Base-by-base conservation (phyloP, 495 filamentous ascomycete genomes). In the Penicillium goetzii region DNA sequence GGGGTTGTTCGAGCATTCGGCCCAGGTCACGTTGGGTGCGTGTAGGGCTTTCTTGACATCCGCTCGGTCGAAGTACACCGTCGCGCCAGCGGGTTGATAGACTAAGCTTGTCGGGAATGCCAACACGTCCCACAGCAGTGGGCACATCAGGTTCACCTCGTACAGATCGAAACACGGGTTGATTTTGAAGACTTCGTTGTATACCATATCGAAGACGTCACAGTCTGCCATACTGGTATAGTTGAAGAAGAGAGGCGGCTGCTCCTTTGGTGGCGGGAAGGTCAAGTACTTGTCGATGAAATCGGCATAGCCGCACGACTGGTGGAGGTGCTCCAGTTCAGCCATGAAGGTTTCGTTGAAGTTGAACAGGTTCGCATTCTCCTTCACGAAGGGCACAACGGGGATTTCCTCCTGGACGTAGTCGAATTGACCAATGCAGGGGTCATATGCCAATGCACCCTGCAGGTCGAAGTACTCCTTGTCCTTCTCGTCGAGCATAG, bases 121-220 rank as follows among this genome's bases (percentile, higher is more conserved):
- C 19, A 85, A 72, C 3, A 83, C 79, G 58, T 84, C 82, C 79
- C 80, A 77, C 38, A 68, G 60, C 28, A 80, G 57, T 34, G 81
- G 75, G 58, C 80, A 77, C 61, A 77, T 81, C 36, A 74, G 73
- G 62, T 73, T 78, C 66, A 86, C 78, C 52, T 83, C 76, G 71
- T 88, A 88, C 25, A 86, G 70, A 63, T 88, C 81, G 74, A 85
- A 89, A 73, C 86, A 89, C 0, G 86, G 86, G 71, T 89, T 88
- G 30, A 78, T 66, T 4, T 70, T 68, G 28, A 80, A 66, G 15
- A 77, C 80, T 53, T 81, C 85, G 17, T 76, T 61, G 63, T 78
- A 74, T 34, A 82, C 78, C 43, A 80, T 66, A 64, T 78, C 79
- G 60, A 80, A 87, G 50, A 88, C 61, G 58, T 84, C 81, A 61